Base-by-base conservation (phyloP, 2,329 filamentous ascomycete genomes). In the Aspergillus transmontanensis region DNA sequence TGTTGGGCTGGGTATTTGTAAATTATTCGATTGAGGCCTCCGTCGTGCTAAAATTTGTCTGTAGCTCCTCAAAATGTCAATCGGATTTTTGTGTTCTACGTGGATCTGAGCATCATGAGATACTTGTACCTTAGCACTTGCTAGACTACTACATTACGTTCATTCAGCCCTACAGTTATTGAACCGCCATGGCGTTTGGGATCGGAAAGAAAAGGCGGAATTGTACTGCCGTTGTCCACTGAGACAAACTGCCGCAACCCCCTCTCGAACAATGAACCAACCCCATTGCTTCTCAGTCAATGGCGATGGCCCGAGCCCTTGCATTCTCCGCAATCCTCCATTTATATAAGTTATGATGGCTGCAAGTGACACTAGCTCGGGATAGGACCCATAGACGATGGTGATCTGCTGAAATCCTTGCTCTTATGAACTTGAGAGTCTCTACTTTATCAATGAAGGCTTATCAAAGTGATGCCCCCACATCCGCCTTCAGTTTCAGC, bases 1-100 rank as follows among this genome's bases (percentile, higher is more conserved):
- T 75, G 70, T 72, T 73, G 71, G 69, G 72, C 69, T 73, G 74
- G 73, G 73, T 73, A 72, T 75, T 69, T 77, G 75, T 77, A 77
- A 76, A 76, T 76, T 76, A 76, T 76, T 75, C 66, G 67, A 73
- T 72, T 72, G 67, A 74, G 70, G 72, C 73, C 74, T 65, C 45
- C 66, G 65, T 69, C 66, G 63, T 70, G 58, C 57, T 65, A 68
- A 69, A 67, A 69, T 70, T 69, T 70, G 60, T 66, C 45, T 71
- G 60, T 65, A 71, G 67, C 63, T 68, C 62, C 61, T 61, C 57
- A 64, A 63, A 63, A 60, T 65, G 53, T 64, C 43, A 67, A 64
- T 64, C 59, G 62, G 56, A 64, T 62, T 64, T 46, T 66, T 23
- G 48, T 60, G 45, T 41, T 60, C 26, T 54, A 55, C 28, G 34